Evolutionary conservation across 305 asterid species (phyloP), one percentile per base, ranked within the genome.

Genomic region (Nicotiana rustica): DNA sequence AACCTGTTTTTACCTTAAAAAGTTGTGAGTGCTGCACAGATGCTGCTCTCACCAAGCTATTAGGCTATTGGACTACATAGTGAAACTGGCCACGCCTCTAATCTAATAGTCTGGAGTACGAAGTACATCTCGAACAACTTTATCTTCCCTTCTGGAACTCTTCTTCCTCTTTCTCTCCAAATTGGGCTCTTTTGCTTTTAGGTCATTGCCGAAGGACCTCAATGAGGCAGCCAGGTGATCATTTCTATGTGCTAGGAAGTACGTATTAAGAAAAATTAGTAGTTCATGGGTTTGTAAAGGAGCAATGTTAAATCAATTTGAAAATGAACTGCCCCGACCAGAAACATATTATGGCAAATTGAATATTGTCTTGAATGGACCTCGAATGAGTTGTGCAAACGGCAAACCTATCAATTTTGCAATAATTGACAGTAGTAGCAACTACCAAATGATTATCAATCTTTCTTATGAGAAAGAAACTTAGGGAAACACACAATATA

Each of bases 161-260:
- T 91, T 96, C 88, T 89, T 93, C 88, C 93, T 89, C 91, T 92
- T 93, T 88, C 90, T 92, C 57, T 94, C 98, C 6, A 91, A 85
- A 66, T 86, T 91, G 64, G 94, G 97, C 83, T 90, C 95, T 85
- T 91, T 93, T 18, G 91, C 85, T 90, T 96, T 96, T 36, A 96
- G 82, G 75, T 90, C 89, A 78, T 88, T 90, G 88, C 92, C 65
- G 80, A 90, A 89, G 79, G 93, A 89, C 87, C 93, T 94, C 89
- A 96, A 86, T 35, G 91, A 85, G 69, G 88, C 84, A 78, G 97
- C 89, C 75, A 95, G 86, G 83, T 96, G 92, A 77, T 89, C 90
- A 75, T 95, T 96, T 18, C 97, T 91, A 87, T 96, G 99, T 2
- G 96, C 98, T 93, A 91, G 71, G 82, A 87, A 59, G 81, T 78